Percentiles rank a stretch among this genome's conserved stretches.
phyloP scores from a whole-genome alignment of 208 protist genomes.

The Trypanosoma conorhini region DNA sequence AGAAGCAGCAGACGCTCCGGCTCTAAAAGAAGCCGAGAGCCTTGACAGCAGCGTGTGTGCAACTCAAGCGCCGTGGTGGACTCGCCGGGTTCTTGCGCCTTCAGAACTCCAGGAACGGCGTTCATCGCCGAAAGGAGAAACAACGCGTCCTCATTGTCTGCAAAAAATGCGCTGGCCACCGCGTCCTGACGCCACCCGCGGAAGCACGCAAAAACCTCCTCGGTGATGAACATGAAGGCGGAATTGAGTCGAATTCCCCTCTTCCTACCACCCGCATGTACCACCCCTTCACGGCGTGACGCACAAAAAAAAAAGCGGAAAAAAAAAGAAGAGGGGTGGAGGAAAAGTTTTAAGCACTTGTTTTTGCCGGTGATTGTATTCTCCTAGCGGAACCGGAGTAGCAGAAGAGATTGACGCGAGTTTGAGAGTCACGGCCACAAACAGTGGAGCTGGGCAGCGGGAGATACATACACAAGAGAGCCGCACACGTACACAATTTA shows the following conservation, averaged over 20 bases:
- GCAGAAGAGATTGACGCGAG: background rate
- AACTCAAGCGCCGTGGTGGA: background rate
- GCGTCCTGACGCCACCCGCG: constrained; percentile 23
- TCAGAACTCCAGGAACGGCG: constrained; percentile 22
- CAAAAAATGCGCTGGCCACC: constrained; percentile 34
- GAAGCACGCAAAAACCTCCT: constrained; percentile 26
- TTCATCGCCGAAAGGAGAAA: constrained; percentile 46
- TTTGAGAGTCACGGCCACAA: background rate
- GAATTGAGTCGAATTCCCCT: constrained; percentile 18
- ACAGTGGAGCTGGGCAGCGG: background rate
- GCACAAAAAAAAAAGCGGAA: constrained; percentile 20
- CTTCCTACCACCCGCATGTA: constrained; percentile 7
- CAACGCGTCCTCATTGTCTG: constrained; percentile 32
- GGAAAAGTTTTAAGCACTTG: constrained; percentile 5
- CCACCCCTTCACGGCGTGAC: background rate
- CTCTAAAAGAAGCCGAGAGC: constrained; percentile 1
- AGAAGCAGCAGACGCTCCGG: constrained; percentile 1
- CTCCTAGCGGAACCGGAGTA: background rate
- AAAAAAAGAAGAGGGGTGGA: constrained; percentile 19
- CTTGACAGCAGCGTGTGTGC: constrained; percentile 9
- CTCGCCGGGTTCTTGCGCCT: background rate
- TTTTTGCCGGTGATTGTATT: background rate
- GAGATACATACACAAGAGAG: background rate
- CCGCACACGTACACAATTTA: background rate
- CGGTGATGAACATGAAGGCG: constrained; percentile 25